Percentiles rank a stretch among this genome's conserved stretches.
phyloP scores from a whole-genome alignment of 148 eudicot species.

The Nyssa sinensis region DNA sequence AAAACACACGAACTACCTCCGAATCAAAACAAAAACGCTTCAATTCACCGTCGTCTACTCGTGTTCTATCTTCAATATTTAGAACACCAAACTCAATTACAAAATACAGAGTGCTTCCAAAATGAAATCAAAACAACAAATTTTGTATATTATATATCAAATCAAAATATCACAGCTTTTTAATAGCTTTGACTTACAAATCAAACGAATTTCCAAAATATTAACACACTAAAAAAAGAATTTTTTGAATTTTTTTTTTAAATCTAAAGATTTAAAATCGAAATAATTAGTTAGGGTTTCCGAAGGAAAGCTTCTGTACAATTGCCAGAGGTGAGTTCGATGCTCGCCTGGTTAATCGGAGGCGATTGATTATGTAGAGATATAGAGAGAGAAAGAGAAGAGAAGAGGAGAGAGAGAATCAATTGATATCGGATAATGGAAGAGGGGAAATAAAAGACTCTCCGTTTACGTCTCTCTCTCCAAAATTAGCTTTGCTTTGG shows the following conservation, averaged over 20 bases:
- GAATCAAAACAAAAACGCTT: slow-evolving; percentile 21
- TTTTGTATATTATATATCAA: slow-evolving; percentile 1
- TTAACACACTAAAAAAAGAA: not conserved
- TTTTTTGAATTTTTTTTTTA: not conserved
- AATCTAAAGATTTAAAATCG: slow-evolving; percentile 9
- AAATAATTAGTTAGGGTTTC: slow-evolving; percentile 21
- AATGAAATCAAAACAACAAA: slow-evolving; percentile 14
- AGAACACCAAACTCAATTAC: not conserved
- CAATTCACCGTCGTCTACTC: not conserved
- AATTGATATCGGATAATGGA: slow-evolving; percentile 18
- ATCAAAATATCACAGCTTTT: not conserved
- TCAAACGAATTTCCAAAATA: not conserved
- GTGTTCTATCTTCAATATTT: not conserved
- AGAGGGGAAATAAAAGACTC: slow-evolving; percentile 1
- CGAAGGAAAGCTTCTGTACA: not conserved
- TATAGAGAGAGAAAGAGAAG: slow-evolving; percentile 19
- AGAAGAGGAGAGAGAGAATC: not conserved
- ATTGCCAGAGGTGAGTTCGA: not conserved
- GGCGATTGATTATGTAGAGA: not conserved
- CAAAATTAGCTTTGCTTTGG: not conserved
- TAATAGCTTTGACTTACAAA: not conserved
- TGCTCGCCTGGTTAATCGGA: not conserved
- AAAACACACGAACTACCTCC: slow-evolving; percentile 6
- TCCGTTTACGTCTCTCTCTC: slow-evolving; percentile 25
- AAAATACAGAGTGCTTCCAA: not conserved